These are phyloP conservation scores for Mortierella sp. DNA, from an alignment of 371 early-diverging fungal species.

Conservation along the genomic window DNA sequence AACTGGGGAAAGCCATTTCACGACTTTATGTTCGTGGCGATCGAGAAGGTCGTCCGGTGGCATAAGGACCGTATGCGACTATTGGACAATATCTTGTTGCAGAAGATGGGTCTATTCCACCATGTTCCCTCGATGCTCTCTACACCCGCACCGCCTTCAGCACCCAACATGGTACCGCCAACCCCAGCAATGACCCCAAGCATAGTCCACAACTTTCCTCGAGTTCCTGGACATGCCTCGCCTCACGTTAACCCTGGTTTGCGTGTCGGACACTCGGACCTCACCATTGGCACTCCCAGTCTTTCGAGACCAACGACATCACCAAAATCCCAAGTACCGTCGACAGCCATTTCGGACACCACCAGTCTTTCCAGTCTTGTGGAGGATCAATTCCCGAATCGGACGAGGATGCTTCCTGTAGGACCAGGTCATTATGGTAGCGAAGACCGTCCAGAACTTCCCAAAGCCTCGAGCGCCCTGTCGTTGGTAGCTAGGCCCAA, in stretches of 20 bases:
- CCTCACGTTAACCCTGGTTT: conserved; percentile 43
- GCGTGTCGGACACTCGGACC: conserved; percentile 22
- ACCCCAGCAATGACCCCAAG: conserved; percentile 15
- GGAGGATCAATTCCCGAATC: conserved; percentile 50
- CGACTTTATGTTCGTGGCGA: conserved; percentile 65
- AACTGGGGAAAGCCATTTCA: conserved; percentile 69
- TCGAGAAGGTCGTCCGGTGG: conserved; percentile 57
- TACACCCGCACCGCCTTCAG: conserved; percentile 4
- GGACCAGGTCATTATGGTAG: conserved; percentile 32
- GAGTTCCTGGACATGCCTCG: conserved; percentile 26
- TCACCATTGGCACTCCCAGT: conserved; percentile 15
- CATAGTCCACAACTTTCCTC: conserved; percentile 21
- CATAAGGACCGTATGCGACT: conserved; percentile 65
- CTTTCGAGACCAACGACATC: conserved; percentile 33
- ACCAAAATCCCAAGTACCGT: conserved; percentile 23
- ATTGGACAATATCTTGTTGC: conserved; percentile 68
- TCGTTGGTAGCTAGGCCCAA: conserved; percentile 35
- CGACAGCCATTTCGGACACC: conserved; percentile 19
- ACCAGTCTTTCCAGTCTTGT: conserved; percentile 34
- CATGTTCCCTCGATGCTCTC: conserved; percentile 57
- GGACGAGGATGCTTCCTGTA: conserved; percentile 22
- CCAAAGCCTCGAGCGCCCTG: conserved; percentile 27
- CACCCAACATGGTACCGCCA: conserved; percentile 10
- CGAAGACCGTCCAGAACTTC: conserved; percentile 30
- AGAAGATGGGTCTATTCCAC: conserved; percentile 78